Evolutionary conservation across 768 basidiomycete genomes (phyloP).

Genomic region (Boletus rex-veris): DNA sequence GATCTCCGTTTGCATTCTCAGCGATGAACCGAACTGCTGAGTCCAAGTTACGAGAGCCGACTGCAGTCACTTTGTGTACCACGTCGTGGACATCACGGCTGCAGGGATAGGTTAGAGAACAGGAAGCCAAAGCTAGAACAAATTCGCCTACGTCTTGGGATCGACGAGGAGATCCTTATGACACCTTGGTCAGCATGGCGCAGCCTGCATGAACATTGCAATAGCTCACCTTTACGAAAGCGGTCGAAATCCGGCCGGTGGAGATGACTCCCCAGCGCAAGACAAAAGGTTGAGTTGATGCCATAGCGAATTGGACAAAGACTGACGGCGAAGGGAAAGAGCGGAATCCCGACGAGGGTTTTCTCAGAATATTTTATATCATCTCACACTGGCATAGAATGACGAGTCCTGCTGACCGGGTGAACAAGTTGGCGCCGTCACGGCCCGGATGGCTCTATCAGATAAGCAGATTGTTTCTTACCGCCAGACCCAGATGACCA

Average conservation of each 20-base stretch:
- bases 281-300: conserved; percentile 34
- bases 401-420: conserved; percentile 1
- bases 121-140: neutral
- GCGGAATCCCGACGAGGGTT: neutral
- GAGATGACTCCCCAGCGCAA: conserved; percentile 88
- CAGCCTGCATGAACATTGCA: neutral
- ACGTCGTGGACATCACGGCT: conserved; percentile 70
- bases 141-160: conserved; percentile 59
- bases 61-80: conserved; percentile 63
- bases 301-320: conserved; percentile 11
- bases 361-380: conserved; percentile 5
- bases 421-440: neutral
- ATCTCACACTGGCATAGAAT: neutral
- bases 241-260: conserved; percentile 67
- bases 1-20: conserved; percentile 45
- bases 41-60: conserved; percentile 69
- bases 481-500: neutral
- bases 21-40: conserved; percentile 72
- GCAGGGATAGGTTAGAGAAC: neutral
- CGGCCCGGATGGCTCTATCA: neutral
- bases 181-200: conserved; percentile 1
- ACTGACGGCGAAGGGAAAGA: neutral
- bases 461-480: conserved; percentile 4
- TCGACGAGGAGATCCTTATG: conserved; percentile 70
- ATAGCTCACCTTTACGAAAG: conserved; percentile 58